Evolutionary conservation across 371 early-diverging fungal species (phyloP).

Genomic region (Sporodiniella umbellata): DNA sequence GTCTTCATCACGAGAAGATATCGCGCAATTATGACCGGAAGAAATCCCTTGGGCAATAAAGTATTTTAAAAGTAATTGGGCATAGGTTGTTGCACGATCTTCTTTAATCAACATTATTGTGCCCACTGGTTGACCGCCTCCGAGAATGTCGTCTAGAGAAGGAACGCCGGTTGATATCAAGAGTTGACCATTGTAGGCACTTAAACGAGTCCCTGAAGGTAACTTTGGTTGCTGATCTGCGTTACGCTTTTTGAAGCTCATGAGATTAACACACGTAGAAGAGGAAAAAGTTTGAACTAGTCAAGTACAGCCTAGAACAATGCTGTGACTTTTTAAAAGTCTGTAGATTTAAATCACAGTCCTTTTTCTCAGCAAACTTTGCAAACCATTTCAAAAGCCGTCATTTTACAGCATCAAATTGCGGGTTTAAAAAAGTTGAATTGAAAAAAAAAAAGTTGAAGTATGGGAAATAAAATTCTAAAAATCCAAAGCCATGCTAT

Average conservation of each 20-base stretch:
- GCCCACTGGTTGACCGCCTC: slow-evolving; percentile 87
- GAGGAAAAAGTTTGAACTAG: slow-evolving; percentile 1
- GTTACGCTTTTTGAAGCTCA: slow-evolving; percentile 70
- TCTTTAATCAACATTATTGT: slow-evolving; percentile 76
- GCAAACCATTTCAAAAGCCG: no score
- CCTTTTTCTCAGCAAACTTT: no score
- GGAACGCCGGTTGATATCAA: slow-evolving; percentile 86
- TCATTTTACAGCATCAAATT: no score
- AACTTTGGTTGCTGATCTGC: slow-evolving; percentile 62
- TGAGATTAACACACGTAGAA: slow-evolving; percentile 13
- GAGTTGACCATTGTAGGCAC: slow-evolving; percentile 76
- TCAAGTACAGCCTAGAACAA: background rate
- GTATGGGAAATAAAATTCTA: no score
- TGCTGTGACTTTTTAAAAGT: background rate
- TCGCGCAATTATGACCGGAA: slow-evolving; percentile 68
- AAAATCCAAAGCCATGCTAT: no score
- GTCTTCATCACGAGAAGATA: slow-evolving; percentile 67
- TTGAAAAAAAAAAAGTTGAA: no score
- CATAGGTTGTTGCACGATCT: slow-evolving; percentile 83
- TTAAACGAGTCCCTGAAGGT: slow-evolving; percentile 76
- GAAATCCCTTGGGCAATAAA: slow-evolving; percentile 86
- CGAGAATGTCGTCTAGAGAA: slow-evolving; percentile 84
- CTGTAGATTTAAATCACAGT: no score
- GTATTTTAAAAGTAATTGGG: slow-evolving; percentile 74
- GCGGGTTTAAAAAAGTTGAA: no score